Evolutionary conservation across 2,329 filamentous ascomycete genomes (phyloP).

Genomic region (Curvularia lunata): DNA sequence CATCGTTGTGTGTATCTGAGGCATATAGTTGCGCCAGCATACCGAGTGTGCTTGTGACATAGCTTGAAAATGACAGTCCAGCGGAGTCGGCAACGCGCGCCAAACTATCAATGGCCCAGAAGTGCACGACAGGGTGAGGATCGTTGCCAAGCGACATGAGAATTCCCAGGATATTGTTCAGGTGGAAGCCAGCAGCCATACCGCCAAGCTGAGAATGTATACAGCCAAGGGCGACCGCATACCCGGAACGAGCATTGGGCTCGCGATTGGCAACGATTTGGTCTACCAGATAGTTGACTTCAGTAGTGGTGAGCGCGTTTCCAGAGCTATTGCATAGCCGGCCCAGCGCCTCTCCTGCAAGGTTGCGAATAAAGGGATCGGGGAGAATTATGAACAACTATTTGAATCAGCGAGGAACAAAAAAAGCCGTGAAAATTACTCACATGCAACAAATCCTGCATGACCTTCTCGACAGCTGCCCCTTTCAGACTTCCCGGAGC

Average conservation of each 20-base stretch:
- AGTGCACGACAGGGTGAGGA: constrained; percentile 92
- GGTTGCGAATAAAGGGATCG: constrained; percentile 83
- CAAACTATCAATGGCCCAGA: constrained; percentile 91
- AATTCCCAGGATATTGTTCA: constrained; percentile 97
- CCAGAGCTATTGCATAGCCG: constrained; percentile 84
- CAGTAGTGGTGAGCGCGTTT: constrained; percentile 83
- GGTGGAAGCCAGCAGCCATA: constrained; percentile 94
- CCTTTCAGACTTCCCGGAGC: constrained; percentile 75
- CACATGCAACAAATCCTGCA: constrained; percentile 76
- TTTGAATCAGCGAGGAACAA: constrained; percentile 9
- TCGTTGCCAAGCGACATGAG: constrained; percentile 98
- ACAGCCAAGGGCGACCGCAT: constrained; percentile 88
- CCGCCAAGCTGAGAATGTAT: constrained; percentile 96
- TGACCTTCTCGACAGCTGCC: constrained; percentile 74
- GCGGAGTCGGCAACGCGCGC: constrained; percentile 88
- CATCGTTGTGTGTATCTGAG: constrained; percentile 87
- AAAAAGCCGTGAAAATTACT: constrained; percentile 48
- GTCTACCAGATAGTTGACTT: constrained; percentile 91
- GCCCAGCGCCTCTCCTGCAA: constrained; percentile 85
- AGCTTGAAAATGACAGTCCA: constrained; percentile 87
- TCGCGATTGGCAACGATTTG: constrained; percentile 94
- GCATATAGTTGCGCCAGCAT: constrained; percentile 95
- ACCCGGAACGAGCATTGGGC: constrained; percentile 89
- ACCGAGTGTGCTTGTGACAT: constrained; percentile 86
- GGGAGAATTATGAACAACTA: constrained; percentile 77